phyloP scores from a whole-genome alignment of 2,329 filamentous ascomycete species.

The Ambrosiella beaveri region DNA sequence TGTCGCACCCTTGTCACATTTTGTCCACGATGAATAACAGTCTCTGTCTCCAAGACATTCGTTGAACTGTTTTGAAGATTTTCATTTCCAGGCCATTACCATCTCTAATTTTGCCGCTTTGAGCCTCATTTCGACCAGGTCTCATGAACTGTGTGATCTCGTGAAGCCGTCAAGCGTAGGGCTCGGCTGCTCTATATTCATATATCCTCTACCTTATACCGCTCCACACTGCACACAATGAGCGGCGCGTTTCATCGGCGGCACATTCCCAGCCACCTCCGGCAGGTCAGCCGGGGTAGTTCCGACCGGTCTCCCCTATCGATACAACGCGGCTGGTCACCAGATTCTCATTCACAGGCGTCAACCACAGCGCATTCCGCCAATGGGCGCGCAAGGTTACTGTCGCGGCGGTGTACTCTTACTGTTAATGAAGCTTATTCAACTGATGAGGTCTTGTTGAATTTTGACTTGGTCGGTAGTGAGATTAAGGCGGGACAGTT shows the following conservation, averaged over 20 bases:
- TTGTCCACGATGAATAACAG: no score
- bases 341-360: conserved; percentile 9
- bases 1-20: no score
- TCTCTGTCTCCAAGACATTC: no score
- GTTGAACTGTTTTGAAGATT: no score
- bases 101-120: no score
- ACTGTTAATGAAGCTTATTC: conserved; percentile 57
- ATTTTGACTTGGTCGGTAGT: conserved; percentile 46
- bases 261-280: conserved; percentile 29
- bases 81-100: no score
- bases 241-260: conserved; percentile 24
- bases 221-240: conserved; percentile 18
- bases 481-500: conserved; percentile 49
- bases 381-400: conserved; percentile 1
- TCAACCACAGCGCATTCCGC: conserved; percentile 9
- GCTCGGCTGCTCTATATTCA: conserved; percentile 2
- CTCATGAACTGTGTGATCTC: no score
- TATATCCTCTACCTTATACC: conserved; percentile 6
- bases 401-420: conserved; percentile 35
- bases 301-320: conserved; percentile 29
- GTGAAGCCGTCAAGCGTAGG: neutral
- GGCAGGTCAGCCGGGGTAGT: conserved; percentile 32
- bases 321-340: conserved; percentile 34
- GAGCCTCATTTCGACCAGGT: no score
- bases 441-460: conserved; percentile 63